Conservation (phyloP, 148 eudicot genomes). For the Chenopodium berlandieri region DNA sequence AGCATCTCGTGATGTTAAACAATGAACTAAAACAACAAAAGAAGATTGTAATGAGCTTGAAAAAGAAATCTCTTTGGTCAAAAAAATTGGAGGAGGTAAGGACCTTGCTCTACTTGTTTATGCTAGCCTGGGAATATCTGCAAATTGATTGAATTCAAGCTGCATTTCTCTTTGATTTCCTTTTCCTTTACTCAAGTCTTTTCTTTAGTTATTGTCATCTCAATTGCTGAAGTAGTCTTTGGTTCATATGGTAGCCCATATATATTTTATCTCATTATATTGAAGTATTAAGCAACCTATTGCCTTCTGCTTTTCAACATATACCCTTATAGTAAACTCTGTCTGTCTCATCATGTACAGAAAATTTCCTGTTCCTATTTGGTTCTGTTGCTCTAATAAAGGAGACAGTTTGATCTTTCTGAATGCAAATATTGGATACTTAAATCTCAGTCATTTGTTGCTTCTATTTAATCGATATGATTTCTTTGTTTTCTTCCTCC, state of each 20-base stretch:
- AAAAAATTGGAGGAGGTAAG: constrained; percentile 86
- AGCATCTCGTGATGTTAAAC: constrained; percentile 65
- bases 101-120: neutral
- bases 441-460: neutral
- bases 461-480: too few relatives aligned
- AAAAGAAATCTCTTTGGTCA: constrained; percentile 92
- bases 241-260: neutral
- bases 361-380: neutral
- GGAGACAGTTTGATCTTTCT: neutral
- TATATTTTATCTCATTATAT: neutral
- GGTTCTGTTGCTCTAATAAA: neutral
- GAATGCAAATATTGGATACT: neutral
- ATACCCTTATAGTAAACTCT: neutral
- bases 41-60: constrained; percentile 72
- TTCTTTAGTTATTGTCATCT: neutral
- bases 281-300: neutral
- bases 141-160: constrained; percentile 8
- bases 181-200: neutral
- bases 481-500: neutral
- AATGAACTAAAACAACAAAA: constrained; percentile 86
- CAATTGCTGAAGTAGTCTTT: neutral
- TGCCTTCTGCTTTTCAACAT: neutral
- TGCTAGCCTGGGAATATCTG: neutral
- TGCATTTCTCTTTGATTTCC: neutral
- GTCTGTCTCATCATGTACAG: neutral